Base-by-base conservation (phyloP, 805 yeast genomes). In the Yarrowia osloensis region DNA sequence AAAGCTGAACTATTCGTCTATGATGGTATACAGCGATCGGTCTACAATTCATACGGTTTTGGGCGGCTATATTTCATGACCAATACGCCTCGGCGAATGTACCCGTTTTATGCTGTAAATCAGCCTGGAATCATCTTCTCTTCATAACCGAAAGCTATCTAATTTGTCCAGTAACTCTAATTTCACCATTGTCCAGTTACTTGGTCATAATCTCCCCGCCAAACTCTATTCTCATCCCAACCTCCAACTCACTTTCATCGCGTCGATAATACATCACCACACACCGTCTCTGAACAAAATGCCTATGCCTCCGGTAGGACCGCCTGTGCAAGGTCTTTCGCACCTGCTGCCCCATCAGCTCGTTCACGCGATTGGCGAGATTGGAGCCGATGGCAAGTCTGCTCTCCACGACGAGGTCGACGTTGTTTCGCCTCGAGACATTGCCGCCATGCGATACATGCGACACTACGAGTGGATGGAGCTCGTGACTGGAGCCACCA, bases 401-500 rank as follows among this genome's bases (percentile, higher is more conserved):
- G 35, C 49, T 4, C 59, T 39, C 4, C 59, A 47, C 21, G 80
- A 78, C 68, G 82, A 79, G 70, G 72, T 80, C 29, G 83, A 80
- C 68, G 71, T 76, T 8, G 71, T 80, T 40, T 77, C 80, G 11
- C 73, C 81, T 37, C 73, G 82, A 15, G 81, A 80, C 61, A 77
- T 80, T n/a, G 78, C 81, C 19, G 77, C 80, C 29, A 75, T 77
- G 49, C 73, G 82, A 22, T 80, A 77, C 65, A 78, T 79, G 17
- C 72, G 81, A 22, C 81, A 80, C 68, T 81, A 80, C 69, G 82
- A 80, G 67, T 80, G 82, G 81, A 77, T 80, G 71, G 80, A 78
- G 68, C 77, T 77, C 35, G 75, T 78, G 2, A 68, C 80, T 17
- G 82, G 81, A 17, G 71, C 76, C 33, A 78, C 80, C 2, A 71